Base-by-base conservation (phyloP, 768 basidiomycete genomes). In the Trametes coccinea region DNA sequence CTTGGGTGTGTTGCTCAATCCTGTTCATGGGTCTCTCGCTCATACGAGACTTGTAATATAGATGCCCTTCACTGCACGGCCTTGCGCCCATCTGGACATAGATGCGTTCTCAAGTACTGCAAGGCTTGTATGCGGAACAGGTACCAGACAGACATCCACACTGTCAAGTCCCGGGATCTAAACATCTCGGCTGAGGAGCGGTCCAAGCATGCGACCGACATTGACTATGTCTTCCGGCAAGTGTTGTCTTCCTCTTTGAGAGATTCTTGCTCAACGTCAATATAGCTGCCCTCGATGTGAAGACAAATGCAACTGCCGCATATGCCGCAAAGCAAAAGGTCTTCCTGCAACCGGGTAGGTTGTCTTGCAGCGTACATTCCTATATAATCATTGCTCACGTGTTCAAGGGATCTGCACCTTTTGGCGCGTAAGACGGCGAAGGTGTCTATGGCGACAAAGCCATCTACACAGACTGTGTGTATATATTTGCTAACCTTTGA, bases 201-300 rank as follows among this genome's bases (percentile, higher is more conserved):
- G 10, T 63, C 64, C 13, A 62, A 58, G 7, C 77, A 80, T 61
- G 70, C 72, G 31, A 64, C 61, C 22, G 68, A 67, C 4, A 68
- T 66, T 43, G 72, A 69, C 4, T 85, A 84, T 67, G 73, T 73
- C 30, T 91, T 85, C 77, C 80, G 80, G 88, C 87, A 67, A 50
- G 72, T 68, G 4, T n/a, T 33, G 4, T 34, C 4, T 0, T 52
- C 0, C 45, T 6, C 5, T 17, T 5, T 49, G 3, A 34, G 10
- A 27, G 2, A 5, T 39, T 30, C 30, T 30, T 29, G 40, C 51
- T 47, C 31, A 47, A 16, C 10, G 2, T 4, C 16, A 40, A 53
- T 46, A 30, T 63, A 92, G 89, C 70, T 92, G 90, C 64, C 88
- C 88, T 4, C 82, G 79, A 66, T 92, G 90, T 61, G 75, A 80